These are phyloP conservation scores for Neocallimastix lanati DNA, from an alignment of 192 early-diverging fungal species.

Conservation along the genomic window DNA sequence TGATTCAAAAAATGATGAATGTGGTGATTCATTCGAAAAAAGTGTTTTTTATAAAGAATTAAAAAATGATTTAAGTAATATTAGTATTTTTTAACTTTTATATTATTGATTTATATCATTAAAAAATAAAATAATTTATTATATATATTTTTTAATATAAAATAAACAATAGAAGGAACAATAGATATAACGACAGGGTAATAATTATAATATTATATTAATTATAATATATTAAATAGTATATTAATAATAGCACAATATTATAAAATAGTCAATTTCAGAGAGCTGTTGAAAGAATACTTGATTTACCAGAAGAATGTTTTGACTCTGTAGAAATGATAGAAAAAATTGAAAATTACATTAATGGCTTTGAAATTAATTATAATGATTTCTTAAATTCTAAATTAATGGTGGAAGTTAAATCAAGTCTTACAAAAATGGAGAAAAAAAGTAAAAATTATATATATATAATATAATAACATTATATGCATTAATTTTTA, in stretches of 20 bases:
- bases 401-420: constrained; percentile 3
- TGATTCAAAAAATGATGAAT: background rate
- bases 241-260: too few relatives aligned
- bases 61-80: background rate
- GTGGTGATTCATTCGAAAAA: background rate
- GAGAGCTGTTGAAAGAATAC: constrained; percentile 20
- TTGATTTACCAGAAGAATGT: constrained; percentile 14
- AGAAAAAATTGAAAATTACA: constrained; percentile 12
- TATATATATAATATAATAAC: too few relatives aligned
- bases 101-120: too few relatives aligned
- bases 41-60: background rate
- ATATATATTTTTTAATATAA: too few relatives aligned
- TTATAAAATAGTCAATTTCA: background rate
- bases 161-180: too few relatives aligned
- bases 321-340: constrained; percentile 9
- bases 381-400: constrained; percentile 10
- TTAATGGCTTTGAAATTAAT: constrained; percentile 20
- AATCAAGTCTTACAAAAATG: constrained; percentile 2
- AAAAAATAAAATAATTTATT: too few relatives aligned
- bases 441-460: background rate
- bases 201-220: too few relatives aligned
- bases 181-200: too few relatives aligned
- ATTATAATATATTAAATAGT: too few relatives aligned
- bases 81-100: background rate
- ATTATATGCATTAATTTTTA: too few relatives aligned